Percentiles rank a stretch among this genome's conserved stretches.
These are phyloP conservation scores for thale cress (Arabidopsis thaliana) DNA, from an alignment of 345 rosid genomes.

Conservation along the genomic window DNA sequence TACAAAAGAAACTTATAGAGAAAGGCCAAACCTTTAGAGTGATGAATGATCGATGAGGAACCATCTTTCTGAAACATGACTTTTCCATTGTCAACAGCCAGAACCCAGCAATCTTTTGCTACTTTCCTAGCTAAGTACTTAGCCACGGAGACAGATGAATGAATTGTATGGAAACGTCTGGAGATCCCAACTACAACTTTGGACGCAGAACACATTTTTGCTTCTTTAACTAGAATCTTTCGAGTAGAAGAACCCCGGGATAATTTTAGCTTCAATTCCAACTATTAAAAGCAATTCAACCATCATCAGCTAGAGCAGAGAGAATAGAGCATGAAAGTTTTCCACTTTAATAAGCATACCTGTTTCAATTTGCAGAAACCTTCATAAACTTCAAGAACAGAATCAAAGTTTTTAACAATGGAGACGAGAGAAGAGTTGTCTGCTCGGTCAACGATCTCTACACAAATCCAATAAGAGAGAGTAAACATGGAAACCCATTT, in stretches of 20 bases:
- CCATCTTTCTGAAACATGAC: conserved; percentile 71
- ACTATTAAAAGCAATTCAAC: conserved; percentile 50
- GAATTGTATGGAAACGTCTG: conserved; percentile 51
- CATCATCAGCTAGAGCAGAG: conserved; percentile 3
- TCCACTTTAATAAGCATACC: conserved; percentile 47
- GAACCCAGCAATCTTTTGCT: conserved; percentile 61
- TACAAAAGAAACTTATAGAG: conserved; percentile 1
- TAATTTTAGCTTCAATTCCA: conserved; percentile 85
- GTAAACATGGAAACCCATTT: conserved; percentile 17
- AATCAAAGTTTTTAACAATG: conserved; percentile 73
- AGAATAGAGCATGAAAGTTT: not conserved
- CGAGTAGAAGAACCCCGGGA: conserved; percentile 69
- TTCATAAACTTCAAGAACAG: conserved; percentile 76
- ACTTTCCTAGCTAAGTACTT: conserved; percentile 87
- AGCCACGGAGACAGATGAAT: conserved; percentile 72
- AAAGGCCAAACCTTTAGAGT: conserved; percentile 52
- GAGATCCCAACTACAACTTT: conserved; percentile 76
- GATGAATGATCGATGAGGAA: conserved; percentile 40
- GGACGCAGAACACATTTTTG: conserved; percentile 58
- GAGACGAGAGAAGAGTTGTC: conserved; percentile 71
- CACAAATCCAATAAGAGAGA: conserved; percentile 10
- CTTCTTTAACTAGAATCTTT: conserved; percentile 78
- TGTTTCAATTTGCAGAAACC: conserved; percentile 96
- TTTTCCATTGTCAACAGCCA: conserved; percentile 81
- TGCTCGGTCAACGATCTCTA: conserved; percentile 58